Base-by-base conservation (phyloP, 1,284 basidiomycete species). In the Gymnopus androsaceus region DNA sequence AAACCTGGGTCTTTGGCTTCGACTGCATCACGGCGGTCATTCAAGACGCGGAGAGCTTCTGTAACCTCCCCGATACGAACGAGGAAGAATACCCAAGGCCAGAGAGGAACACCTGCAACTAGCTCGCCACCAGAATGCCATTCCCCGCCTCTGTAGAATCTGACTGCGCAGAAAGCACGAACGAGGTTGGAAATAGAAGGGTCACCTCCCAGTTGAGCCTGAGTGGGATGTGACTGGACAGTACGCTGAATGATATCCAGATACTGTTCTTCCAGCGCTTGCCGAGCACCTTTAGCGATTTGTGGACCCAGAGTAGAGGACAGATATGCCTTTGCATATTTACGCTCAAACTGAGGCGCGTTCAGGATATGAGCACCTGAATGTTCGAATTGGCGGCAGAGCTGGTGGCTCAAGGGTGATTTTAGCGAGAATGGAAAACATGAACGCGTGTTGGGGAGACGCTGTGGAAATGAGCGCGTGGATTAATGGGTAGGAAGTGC, bases 21-120 rank as follows among this genome's bases (percentile, higher is more conserved):
- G 53, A 99, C 85, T 1, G 85, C 85, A 47, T 82, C 75, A 64
- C 93, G 88, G 67, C 87, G 84, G 27, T 84, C 81, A 21, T 85
- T 66, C 0, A 93, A 88, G 56, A 95, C 88, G 6, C 83, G 79
- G 31, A 96, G 74, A 0, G 96, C 95, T 59, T 97, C 94, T 40
- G 82, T 74, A 11, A 79, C 69, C 68, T 95, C 87, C 1, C 96
- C 97, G 2, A 90, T 90, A 27, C 96, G 87, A 7, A 99, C 78
- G 8, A 99, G 82, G 72, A 92, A 94, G 74, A 93, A 99, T 38
- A 97, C 72, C 57, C 91, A 87, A 12, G 95, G 95, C 95, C 95
- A 99, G 14, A 98, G 66, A 5, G 95, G 94, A 63, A 90, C 87
- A 14, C 91, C 89, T 51, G 87, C 85, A 23, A 95, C 84, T 51